Evolutionary conservation across 306 rosid genomes (phyloP).

Genomic region (Lathyrus aphaca): DNA sequence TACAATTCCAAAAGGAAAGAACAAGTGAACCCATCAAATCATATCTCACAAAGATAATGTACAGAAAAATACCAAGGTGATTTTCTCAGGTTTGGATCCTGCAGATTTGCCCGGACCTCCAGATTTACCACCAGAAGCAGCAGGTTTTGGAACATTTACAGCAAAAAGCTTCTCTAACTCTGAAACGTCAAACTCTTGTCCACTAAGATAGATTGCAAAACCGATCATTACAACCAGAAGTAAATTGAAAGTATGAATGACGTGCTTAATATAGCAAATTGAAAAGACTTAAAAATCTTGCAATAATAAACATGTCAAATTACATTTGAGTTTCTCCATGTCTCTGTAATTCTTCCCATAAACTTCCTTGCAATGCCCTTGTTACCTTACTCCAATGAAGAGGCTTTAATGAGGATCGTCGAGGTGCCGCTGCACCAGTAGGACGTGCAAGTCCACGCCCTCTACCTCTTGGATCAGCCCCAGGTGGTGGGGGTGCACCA

Average conservation of each 20-base stretch:
- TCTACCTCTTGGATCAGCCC: slow-evolving; percentile 65
- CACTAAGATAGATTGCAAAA: slow-evolving; percentile 58
- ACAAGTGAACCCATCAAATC: slow-evolving; percentile 30
- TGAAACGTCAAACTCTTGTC: slow-evolving; percentile 84
- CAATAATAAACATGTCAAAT: slow-evolving; percentile 34
- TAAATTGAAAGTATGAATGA: slow-evolving; percentile 28
- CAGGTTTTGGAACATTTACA: slow-evolving; percentile 78
- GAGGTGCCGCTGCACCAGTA: slow-evolving; percentile 55
- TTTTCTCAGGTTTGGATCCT: slow-evolving; percentile 81
- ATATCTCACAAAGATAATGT: slow-evolving; percentile 30
- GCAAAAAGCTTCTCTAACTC: slow-evolving; percentile 90
- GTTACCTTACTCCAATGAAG: slow-evolving; percentile 94
- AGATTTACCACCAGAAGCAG: slow-evolving; percentile 68
- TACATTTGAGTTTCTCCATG: slow-evolving; percentile 82
- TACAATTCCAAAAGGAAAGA: slow-evolving; percentile 21
- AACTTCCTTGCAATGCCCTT: slow-evolving; percentile 85
- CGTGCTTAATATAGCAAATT: slow-evolving; percentile 1
- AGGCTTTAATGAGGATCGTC: slow-evolving; percentile 79
- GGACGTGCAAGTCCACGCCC: slow-evolving; percentile 83
- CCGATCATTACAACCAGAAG: slow-evolving; percentile 36
- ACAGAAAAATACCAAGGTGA: slow-evolving; percentile 69
- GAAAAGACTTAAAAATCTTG: slow-evolving; percentile 27
- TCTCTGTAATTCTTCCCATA: slow-evolving; percentile 95
- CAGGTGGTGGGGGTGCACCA: slow-evolving; percentile 62
- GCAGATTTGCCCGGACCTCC: slow-evolving; percentile 69